Base-by-base conservation (phyloP, 257 asterid species). In the Handroanthus guayacan region DNA sequence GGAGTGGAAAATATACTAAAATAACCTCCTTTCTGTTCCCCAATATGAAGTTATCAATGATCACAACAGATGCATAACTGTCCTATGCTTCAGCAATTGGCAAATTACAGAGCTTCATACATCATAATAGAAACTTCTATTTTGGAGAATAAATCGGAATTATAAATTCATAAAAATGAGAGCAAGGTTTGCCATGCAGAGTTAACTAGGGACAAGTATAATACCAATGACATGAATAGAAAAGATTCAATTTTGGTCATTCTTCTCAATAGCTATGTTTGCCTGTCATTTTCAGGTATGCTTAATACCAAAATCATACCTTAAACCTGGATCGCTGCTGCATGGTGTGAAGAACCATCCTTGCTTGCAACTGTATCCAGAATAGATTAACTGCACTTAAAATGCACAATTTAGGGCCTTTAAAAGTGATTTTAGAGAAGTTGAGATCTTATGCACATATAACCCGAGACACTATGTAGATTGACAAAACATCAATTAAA, bases 271-370 rank as follows among this genome's bases (percentile, higher is more conserved):
- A 4, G 8, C 45, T 56, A 51, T 0, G n/a, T n/a, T 20, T 13
- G 17, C 34, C 13, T 8, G 57, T 41, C 38, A 50, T 31, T 52
- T 62, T 66, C 66, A 31, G 62, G 39, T 60, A 45, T 37, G 14
- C 14, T 38, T 10, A 0, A 38, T 25, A 81, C 36, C 62, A 75
- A 9, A 38, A 64, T 64, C 82, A 63, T 60, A 92, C 98, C 98
- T 90, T 81, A 94, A 87, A 74, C 94, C 86, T 16, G 97, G 98
- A 88, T 87, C 92, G 71, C 97, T 90, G 80, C 88, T 87, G 83
- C 98, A 94, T 73, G 98, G 97, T 5, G 97, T 87, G 80, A 90
- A 90, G 86, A 94, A 94, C 98, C 98, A 94, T 9, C 97, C 98
- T 81, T 94, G 97, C 84, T 85, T 92, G 90, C 98, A 92, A 84